phyloP scores from a whole-genome alignment of 352 stramenopile genomes.

The Globisporangium iwayamae region DNA sequence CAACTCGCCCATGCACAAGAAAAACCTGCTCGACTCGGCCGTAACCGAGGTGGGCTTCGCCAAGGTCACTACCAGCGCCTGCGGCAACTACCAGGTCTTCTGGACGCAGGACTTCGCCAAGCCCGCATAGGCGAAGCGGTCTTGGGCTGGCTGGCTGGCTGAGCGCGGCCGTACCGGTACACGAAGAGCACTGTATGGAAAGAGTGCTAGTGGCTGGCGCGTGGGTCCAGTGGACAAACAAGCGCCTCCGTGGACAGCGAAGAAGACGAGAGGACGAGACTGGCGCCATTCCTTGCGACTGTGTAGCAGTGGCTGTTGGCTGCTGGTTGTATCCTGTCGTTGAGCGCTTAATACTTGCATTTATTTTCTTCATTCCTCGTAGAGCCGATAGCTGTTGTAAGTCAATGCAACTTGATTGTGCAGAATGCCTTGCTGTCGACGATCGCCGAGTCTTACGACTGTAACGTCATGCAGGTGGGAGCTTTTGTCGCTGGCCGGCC shows the following conservation, averaged over 20 bases:
- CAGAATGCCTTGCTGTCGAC: not conserved
- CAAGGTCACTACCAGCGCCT: conserved; percentile 8
- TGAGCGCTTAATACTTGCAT: not conserved
- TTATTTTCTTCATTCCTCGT: not conserved
- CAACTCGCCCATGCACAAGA: conserved; percentile 34
- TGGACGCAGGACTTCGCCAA: conserved; percentile 21
- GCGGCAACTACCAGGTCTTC: conserved; percentile 12
- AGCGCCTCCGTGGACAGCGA: not conserved
- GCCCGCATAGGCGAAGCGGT: not conserved
- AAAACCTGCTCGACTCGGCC: conserved; percentile 36
- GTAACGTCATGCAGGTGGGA: too few relatives aligned
- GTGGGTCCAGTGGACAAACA: not conserved
- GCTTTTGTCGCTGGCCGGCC: too few relatives aligned
- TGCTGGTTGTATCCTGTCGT: not conserved
- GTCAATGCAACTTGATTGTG: not conserved
- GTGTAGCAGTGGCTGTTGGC: not conserved
- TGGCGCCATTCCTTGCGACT: not conserved
- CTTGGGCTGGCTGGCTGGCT: not conserved
- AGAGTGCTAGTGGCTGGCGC: not conserved
- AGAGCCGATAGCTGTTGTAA: not conserved
- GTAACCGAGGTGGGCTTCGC: conserved; percentile 16
- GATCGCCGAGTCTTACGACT: not conserved
- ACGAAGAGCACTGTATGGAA: not conserved
- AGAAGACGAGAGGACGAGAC: not conserved
- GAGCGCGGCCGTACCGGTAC: not conserved